Percentiles rank a stretch among this genome's conserved stretches.
Evolutionary conservation across 192 early-diverging fungal species (phyloP).

Genomic region (Coemansia sp.): DNA sequence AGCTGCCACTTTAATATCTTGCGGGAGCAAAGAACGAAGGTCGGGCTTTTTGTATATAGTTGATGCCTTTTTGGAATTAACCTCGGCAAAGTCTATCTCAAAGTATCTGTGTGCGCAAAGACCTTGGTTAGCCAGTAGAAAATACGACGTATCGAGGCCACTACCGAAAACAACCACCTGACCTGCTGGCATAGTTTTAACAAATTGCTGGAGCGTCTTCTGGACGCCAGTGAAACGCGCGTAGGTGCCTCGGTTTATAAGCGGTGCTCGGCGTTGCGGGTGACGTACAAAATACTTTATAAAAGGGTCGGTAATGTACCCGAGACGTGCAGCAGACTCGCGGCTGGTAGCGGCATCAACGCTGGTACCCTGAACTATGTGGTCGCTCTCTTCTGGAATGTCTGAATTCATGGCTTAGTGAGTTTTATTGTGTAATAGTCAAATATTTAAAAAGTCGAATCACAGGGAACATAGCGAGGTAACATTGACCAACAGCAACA

Average conservation of each 20-base stretch:
- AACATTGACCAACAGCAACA: too few relatives aligned
- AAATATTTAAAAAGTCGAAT: neutral
- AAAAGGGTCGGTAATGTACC: conserved; percentile 84
- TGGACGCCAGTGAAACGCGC: conserved; percentile 71
- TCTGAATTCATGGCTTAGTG: neutral
- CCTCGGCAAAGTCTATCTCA: conserved; percentile 92
- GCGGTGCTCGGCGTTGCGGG: conserved; percentile 72
- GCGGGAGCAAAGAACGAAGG: conserved; percentile 38
- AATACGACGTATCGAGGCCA: conserved; percentile 91
- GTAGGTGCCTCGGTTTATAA: conserved; percentile 94
- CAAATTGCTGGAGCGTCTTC: conserved; percentile 62
- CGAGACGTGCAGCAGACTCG: conserved; percentile 78
- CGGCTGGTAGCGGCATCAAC: conserved; percentile 84
- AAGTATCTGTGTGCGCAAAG: conserved; percentile 56
- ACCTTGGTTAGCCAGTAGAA: conserved; percentile 64
- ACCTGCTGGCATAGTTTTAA: conserved; percentile 15
- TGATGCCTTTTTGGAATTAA: conserved; percentile 74
- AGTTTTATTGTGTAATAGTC: neutral
- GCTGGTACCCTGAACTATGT: conserved; percentile 83
- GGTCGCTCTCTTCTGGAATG: conserved; percentile 55
- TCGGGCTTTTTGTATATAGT: conserved; percentile 56
- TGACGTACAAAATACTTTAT: conserved; percentile 75
- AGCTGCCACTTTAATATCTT: conserved; percentile 30
- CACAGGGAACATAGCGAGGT: neutral
- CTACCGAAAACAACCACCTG: conserved; percentile 87